These are phyloP conservation scores for Amaranthus palmeri DNA, from an alignment of 148 eudicot species.

Conservation along the genomic window DNA sequence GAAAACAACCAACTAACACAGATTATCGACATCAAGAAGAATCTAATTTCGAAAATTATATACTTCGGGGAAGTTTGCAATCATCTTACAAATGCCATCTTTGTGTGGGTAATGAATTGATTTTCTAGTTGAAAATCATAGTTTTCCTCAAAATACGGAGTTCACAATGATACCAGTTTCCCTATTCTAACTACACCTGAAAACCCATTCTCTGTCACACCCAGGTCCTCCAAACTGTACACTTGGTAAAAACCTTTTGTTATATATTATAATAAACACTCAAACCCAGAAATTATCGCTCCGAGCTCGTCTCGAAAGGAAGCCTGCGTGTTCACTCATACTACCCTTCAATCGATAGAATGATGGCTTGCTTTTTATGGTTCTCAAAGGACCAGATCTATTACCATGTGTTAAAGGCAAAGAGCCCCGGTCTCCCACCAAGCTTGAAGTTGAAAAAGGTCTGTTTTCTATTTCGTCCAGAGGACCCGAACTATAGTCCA, in stretches of 20 bases:
- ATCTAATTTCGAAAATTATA: conserved; percentile 20
- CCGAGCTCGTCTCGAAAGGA: conserved; percentile 45
- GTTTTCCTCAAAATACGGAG: conserved; percentile 26
- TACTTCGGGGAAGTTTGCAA: conserved; percentile 17
- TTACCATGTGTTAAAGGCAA: conserved; percentile 69
- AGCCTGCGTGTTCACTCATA: conserved; percentile 78
- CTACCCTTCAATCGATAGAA: conserved; percentile 68
- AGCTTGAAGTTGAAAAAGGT: conserved; percentile 61
- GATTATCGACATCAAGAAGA: conserved; percentile 7
- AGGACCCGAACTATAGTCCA: conserved; percentile 90
- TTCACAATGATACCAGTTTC: conserved; percentile 28
- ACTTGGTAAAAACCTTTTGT: conserved; percentile 29
- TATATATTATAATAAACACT: conserved; percentile 20
- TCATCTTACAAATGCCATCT: conserved; percentile 29
- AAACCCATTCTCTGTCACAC: conserved; percentile 24
- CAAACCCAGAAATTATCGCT: conserved; percentile 41
- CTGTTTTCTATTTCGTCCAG: conserved; percentile 67
- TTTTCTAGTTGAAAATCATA: conserved; percentile 35
- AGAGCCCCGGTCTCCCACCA: conserved; percentile 38
- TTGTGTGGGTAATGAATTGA: conserved; percentile 23
- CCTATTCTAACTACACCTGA: conserved; percentile 29
- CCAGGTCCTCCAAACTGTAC: conserved; percentile 53
- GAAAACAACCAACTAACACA: not conserved
- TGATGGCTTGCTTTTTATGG: conserved; percentile 53
- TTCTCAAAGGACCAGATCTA: conserved; percentile 85